These are phyloP conservation scores for Nidularia sp. DNA, from an alignment of 768 basidiomycete species.

Conservation along the genomic window DNA sequence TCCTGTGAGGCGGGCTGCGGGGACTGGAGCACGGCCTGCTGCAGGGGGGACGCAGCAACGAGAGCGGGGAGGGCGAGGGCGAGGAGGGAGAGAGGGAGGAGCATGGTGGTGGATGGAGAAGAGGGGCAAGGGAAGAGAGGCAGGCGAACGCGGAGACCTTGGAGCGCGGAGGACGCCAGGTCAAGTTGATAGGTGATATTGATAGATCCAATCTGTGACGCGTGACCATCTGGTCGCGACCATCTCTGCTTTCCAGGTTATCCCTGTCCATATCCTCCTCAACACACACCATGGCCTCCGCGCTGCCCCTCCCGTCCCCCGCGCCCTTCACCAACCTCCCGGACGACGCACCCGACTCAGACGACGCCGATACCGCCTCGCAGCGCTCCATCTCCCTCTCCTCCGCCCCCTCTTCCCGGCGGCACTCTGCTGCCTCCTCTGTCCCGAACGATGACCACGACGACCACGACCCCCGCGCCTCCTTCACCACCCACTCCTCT, in stretches of 20 bases:
- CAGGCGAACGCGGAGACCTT: background rate
- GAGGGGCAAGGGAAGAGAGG: background rate
- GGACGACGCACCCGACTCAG: constrained; percentile 31
- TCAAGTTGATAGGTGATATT: background rate
- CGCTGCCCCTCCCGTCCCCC: constrained; percentile 28
- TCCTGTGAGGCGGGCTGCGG: background rate
- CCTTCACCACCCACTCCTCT: constrained; percentile 1
- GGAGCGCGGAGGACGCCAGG: background rate
- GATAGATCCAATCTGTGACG: too few species aligned
- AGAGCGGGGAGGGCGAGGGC: background rate
- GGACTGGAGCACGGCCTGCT: background rate
- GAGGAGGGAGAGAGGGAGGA: background rate
- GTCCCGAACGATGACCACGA: background rate
- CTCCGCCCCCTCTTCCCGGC: constrained; percentile 55
- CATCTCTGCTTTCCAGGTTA: background rate
- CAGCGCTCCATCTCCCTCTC: constrained; percentile 75
- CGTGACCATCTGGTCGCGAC: background rate
- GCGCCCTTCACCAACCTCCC: constrained; percentile 19
- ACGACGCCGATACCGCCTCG: constrained; percentile 74
- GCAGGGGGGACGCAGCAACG: background rate
- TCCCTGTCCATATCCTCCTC: background rate
- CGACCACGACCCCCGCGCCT: background rate
- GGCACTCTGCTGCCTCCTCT: constrained; percentile 21
- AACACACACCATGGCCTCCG: constrained; percentile 14
- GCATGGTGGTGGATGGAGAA: background rate